Conservation (phyloP, 257 asterid species). For the Rhazya stricta region DNA sequence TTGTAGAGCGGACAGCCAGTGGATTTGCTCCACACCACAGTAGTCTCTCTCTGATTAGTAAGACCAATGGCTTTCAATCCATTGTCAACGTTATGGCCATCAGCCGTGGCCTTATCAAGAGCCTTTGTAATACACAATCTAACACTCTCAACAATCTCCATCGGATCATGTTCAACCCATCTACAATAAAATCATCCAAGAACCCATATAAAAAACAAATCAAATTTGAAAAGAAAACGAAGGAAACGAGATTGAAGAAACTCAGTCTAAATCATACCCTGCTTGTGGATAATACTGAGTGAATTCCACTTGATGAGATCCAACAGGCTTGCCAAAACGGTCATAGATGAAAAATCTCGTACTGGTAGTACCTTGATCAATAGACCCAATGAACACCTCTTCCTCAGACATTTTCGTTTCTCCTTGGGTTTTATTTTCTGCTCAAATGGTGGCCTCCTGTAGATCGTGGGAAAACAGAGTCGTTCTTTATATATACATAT, state of each 20-base stretch:
- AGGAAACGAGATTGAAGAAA: slow-evolving; percentile 10
- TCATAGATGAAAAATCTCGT: slow-evolving; percentile 89
- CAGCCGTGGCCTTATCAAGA: slow-evolving; percentile 85
- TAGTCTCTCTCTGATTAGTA: slow-evolving; percentile 96
- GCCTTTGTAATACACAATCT: slow-evolving; percentile 73
- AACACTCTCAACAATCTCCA: slow-evolving; percentile 87
- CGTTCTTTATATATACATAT: not conserved
- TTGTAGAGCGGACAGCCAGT: slow-evolving; percentile 84
- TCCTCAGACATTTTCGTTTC: slow-evolving; percentile 26
- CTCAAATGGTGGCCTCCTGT: not conserved
- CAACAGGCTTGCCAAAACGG: slow-evolving; percentile 50
- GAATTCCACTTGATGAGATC: slow-evolving; percentile 89
- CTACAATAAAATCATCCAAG: slow-evolving; percentile 22
- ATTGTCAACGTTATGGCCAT: slow-evolving; percentile 62
- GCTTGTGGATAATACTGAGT: slow-evolving; percentile 85
- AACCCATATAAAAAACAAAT: not conserved
- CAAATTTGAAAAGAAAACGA: slow-evolving; percentile 2
- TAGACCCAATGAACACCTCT: slow-evolving; percentile 64
- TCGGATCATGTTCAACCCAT: slow-evolving; percentile 98
- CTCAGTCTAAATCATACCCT: slow-evolving; percentile 40
- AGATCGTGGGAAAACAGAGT: not conserved
- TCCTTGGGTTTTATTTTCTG: not conserved
- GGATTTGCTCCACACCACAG: slow-evolving; percentile 96
- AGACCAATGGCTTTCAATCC: slow-evolving; percentile 93
- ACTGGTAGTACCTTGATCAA: slow-evolving; percentile 98